A percentile compares a stretch with the other conserved stretches of the same genome.
phyloP scores from a whole-genome alignment of 768 basidiomycete genomes.

The Hericium rajendrae region DNA sequence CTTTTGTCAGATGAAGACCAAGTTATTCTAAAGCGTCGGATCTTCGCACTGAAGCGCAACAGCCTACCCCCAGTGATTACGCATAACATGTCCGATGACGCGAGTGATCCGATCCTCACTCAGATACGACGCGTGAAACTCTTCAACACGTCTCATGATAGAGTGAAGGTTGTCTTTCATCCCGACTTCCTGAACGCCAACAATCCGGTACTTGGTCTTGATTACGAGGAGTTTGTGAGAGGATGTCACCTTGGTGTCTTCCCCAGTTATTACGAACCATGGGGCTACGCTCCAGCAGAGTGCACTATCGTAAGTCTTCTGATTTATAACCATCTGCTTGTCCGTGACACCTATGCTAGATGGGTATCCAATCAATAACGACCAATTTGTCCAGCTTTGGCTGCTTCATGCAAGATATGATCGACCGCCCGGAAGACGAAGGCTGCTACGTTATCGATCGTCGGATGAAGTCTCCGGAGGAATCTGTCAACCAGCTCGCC shows the following conservation, averaged over 20 bases:
- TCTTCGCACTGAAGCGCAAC: conserved; percentile 92
- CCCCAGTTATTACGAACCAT: conserved; percentile 95
- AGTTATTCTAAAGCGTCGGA: conserved; percentile 88
- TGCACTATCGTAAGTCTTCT: conserved; percentile 80
- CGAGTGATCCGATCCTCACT: conserved; percentile 85
- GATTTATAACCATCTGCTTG: neutral
- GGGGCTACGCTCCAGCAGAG: conserved; percentile 96
- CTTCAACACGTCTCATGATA: conserved; percentile 81
- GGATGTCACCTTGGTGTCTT: conserved; percentile 98
- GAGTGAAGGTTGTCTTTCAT: conserved; percentile 97
- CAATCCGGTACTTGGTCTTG: conserved; percentile 93
- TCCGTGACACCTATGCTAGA: conserved; percentile 33
- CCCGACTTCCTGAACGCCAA: conserved; percentile 97
- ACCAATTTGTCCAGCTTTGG: conserved; percentile 98
- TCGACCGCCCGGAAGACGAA: conserved; percentile 89
- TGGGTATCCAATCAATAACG: conserved; percentile 97
- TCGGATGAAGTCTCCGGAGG: conserved; percentile 80
- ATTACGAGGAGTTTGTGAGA: conserved; percentile 98
- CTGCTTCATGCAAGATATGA: conserved; percentile 96
- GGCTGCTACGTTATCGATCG: conserved; percentile 97
- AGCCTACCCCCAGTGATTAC: conserved; percentile 92
- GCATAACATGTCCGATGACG: conserved; percentile 97
- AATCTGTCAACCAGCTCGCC: conserved; percentile 79
- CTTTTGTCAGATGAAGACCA: conserved; percentile 89
- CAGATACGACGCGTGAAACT: conserved; percentile 90